These are phyloP conservation scores for Aurifilum marmelostoma DNA, from an alignment of 2,329 filamentous ascomycete genomes.

Conservation along the genomic window DNA sequence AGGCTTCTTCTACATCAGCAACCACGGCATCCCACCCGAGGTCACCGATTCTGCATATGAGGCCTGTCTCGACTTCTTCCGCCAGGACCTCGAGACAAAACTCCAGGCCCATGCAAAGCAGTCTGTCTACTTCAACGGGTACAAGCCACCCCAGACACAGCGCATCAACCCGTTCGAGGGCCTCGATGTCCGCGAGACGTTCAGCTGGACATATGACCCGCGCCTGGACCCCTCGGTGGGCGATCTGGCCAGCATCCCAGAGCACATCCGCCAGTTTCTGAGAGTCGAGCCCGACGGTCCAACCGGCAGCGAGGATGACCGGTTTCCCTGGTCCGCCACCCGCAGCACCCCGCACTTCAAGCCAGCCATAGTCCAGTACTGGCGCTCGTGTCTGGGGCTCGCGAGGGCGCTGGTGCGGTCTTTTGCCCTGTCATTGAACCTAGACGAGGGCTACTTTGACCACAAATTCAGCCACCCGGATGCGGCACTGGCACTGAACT, in stretches of 20 bases:
- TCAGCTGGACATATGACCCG: constrained; percentile 57
- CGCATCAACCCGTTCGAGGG: constrained; percentile 55
- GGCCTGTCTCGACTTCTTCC: constrained; percentile 51
- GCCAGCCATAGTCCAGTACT: constrained; percentile 50
- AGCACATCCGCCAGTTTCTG: constrained; percentile 46
- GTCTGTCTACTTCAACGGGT: constrained; percentile 53
- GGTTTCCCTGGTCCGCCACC: constrained; percentile 57
- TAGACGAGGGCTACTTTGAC: constrained; percentile 60
- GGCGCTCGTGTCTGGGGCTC: constrained; percentile 51
- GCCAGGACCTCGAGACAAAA: constrained; percentile 49
- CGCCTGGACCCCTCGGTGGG: constrained; percentile 52
- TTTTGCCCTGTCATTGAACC: constrained; percentile 58
- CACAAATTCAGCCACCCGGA: constrained; percentile 56
- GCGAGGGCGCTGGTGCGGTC: constrained; percentile 53
- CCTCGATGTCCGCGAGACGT: constrained; percentile 55
- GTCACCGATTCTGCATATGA: constrained; percentile 37
- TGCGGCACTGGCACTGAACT: constrained; percentile 46
- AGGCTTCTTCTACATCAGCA: constrained; percentile 60
- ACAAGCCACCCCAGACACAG: constrained; percentile 44
- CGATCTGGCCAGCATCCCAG: constrained; percentile 46
- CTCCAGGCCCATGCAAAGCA: constrained; percentile 40
- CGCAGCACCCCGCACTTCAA: constrained; percentile 53
- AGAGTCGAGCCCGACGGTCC: constrained; percentile 43
- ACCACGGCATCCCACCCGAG: constrained; percentile 49
- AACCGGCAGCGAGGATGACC: not conserved